Base-by-base conservation (phyloP, 2,329 filamentous ascomycete species). In the Trichoderma cornu-damae region DNA sequence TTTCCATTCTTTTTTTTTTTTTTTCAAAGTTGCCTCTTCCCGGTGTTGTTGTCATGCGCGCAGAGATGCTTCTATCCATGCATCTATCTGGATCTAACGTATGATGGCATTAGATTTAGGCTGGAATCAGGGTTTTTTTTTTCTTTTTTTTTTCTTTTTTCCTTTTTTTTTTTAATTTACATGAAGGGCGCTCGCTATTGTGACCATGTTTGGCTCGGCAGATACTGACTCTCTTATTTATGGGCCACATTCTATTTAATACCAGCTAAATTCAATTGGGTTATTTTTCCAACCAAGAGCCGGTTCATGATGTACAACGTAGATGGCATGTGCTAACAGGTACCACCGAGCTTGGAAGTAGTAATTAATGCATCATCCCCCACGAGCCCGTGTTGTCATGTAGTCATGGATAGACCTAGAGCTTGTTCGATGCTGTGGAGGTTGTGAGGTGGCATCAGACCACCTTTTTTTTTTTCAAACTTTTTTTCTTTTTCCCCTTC, bases 71-170 rank as follows among this genome's bases (percentile, higher is more conserved):
- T 28, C 16, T 47, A 30, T 3, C 14, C 24, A 47, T 55, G 52
- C 22, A 55, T 55, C 42, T 47, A 37, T 46, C 51, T 54, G 40
- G 32, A 44, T 55, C 11, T 55, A 55, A 42, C 42, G 43, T 30
- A 35, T 57, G 43, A 57, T 49, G 26, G 47, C 20, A 30, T 37
- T 50, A 42, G 46, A 37, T 37, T 24, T 51, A 43, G 42, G 54
- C 37, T 44, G 38, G 20, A n/a, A 44, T 44, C 16, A 38, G 30
- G 38, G n/a, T n/a, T n/a, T n/a, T n/a, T n/a, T n/a, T n/a, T n/a
- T n/a, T n/a, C n/a, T n/a, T n/a, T n/a, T n/a, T n/a, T n/a, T n/a
- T n/a, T n/a, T n/a, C n/a, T n/a, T n/a, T n/a, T n/a, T n/a, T n/a
- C n/a, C n/a, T n/a, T n/a, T n/a, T n/a, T n/a, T n/a, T n/a, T n/a